phyloP scores from a whole-genome alignment of 2,329 filamentous ascomycete genomes.

The Corinectria fuckeliana region DNA sequence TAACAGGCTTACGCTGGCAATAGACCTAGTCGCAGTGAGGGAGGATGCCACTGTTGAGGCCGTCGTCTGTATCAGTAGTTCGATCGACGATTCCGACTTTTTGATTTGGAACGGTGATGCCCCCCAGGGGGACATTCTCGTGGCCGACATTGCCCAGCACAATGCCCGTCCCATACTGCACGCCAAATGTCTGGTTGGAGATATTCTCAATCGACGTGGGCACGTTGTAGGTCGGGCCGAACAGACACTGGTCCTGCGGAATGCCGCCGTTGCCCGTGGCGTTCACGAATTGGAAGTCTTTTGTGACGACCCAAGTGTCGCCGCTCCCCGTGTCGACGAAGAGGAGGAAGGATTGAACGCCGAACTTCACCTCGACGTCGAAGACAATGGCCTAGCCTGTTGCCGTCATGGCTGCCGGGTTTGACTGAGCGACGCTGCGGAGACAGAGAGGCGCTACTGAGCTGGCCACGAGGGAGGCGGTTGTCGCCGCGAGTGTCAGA shows the following conservation, averaged over 20 bases:
- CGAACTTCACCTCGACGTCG: slow-evolving; percentile 22
- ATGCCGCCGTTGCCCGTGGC: slow-evolving; percentile 6
- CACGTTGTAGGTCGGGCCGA: slow-evolving; percentile 16
- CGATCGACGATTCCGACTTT: slow-evolving; percentile 31
- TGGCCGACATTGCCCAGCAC: slow-evolving; percentile 23
- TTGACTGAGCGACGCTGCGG: not conserved
- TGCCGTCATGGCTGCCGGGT: slow-evolving; percentile 4
- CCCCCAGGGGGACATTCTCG: slow-evolving; percentile 24
- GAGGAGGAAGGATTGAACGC: slow-evolving; percentile 24
- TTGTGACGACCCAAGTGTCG: slow-evolving; percentile 23
- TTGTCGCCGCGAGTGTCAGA: not conserved
- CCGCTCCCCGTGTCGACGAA: slow-evolving; percentile 28
- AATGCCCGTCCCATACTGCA: slow-evolving; percentile 31
- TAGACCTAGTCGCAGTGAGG: too few species aligned
- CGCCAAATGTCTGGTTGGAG: slow-evolving; percentile 39
- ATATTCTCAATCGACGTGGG: slow-evolving; percentile 11
- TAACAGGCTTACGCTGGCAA: too few species aligned
- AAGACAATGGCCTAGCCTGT: slow-evolving; percentile 29
- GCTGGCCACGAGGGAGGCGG: not conserved
- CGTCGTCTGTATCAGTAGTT: slow-evolving; percentile 25
- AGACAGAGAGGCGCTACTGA: slow-evolving; percentile 16
- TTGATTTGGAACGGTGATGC: slow-evolving; percentile 28
- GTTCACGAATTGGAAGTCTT: slow-evolving; percentile 23
- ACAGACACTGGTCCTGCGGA: slow-evolving; percentile 17
- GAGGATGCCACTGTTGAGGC: slow-evolving; percentile 30